Evolutionary conservation across 805 yeast species (phyloP).

Genomic region (Ogataea glucozyma): DNA sequence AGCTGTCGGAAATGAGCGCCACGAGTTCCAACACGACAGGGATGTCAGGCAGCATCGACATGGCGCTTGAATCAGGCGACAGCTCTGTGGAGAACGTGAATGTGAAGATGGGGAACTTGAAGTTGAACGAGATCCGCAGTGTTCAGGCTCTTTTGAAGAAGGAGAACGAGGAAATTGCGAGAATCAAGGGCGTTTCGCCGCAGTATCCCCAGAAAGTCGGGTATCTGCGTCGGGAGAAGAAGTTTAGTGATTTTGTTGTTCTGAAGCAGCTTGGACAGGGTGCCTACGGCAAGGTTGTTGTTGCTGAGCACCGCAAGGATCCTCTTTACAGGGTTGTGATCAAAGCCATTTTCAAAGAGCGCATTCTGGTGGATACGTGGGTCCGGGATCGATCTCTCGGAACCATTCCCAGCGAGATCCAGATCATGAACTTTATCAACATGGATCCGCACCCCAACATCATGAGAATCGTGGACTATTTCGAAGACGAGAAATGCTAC

Average conservation of each 20-base stretch:
- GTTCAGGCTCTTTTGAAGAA: conserved; percentile 45
- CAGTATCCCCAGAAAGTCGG: conserved; percentile 65
- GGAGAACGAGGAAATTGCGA: conserved; percentile 47
- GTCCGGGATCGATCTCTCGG: conserved; percentile 89
- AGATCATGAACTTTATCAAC: conserved; percentile 81
- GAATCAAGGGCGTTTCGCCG: conserved; percentile 38
- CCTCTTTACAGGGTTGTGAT: conserved; percentile 68
- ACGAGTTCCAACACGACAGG: too few relatives aligned
- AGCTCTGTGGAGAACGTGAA: conserved; percentile 1
- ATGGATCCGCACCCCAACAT: conserved; percentile 83
- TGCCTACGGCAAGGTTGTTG: conserved; percentile 91
- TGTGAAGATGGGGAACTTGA: conserved; percentile 17
- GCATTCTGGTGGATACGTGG: conserved; percentile 97
- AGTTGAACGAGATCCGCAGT: conserved; percentile 29
- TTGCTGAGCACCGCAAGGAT: conserved; percentile 68
- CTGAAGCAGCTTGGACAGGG: conserved; percentile 90
- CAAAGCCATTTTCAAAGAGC: conserved; percentile 87
- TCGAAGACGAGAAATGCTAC: conserved; percentile 87
- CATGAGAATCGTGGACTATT: conserved; percentile 81
- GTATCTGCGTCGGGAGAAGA: conserved; percentile 64
- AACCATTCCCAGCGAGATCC: conserved; percentile 95
- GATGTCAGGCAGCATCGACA: too few relatives aligned
- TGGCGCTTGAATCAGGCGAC: conserved; percentile 10
- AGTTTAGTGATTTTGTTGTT: conserved; percentile 67
- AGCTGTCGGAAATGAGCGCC: too few relatives aligned